These are phyloP conservation scores for Aspergillus jensenii DNA, from an alignment of 2,329 filamentous ascomycete species.

Conservation along the genomic window DNA sequence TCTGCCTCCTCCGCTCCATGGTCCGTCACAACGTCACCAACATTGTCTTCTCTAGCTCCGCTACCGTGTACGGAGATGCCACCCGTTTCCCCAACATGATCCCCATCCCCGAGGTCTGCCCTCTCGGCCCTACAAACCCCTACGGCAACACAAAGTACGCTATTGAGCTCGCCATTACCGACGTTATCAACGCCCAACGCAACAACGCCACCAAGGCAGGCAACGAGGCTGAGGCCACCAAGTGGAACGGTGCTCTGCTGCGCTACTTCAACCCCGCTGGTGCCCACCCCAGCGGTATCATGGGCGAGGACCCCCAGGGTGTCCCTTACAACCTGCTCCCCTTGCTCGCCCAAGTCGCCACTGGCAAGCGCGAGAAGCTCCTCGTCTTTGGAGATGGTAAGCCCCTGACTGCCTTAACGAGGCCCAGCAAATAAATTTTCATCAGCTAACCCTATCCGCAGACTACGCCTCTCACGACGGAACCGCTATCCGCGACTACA, in stretches of 20 bases:
- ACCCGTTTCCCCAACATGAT: slow-evolving; percentile 98
- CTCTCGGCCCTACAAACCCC: slow-evolving; percentile 93
- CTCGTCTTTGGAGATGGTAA: slow-evolving; percentile 90
- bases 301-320: slow-evolving; percentile 97
- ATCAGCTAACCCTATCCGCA: slow-evolving; percentile 34
- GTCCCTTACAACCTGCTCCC: slow-evolving; percentile 95
- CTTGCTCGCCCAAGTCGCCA: slow-evolving; percentile 90
- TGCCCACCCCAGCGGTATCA: slow-evolving; percentile 89
- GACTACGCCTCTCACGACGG: slow-evolving; percentile 68
- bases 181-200: slow-evolving; percentile 84
- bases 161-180: slow-evolving; percentile 88
- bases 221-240: slow-evolving; percentile 64
- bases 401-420: slow-evolving; percentile 26
- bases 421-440: not conserved
- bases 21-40: slow-evolving; percentile 86
- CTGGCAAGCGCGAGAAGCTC: slow-evolving; percentile 90
- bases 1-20: slow-evolving; percentile 85
- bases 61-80: slow-evolving; percentile 97
- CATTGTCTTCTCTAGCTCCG: slow-evolving; percentile 97
- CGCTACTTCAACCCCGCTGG: slow-evolving; percentile 98
- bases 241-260: slow-evolving; percentile 90
- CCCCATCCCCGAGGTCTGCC: slow-evolving; percentile 94
- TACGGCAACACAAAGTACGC: slow-evolving; percentile 96
- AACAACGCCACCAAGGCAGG: slow-evolving; percentile 78
- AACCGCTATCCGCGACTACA: slow-evolving; percentile 74